A percentile compares a stretch with the other conserved stretches of the same genome.
These are phyloP conservation scores for Lumnitzera littorea DNA, from an alignment of 345 rosid genomes.

Conservation along the genomic window DNA sequence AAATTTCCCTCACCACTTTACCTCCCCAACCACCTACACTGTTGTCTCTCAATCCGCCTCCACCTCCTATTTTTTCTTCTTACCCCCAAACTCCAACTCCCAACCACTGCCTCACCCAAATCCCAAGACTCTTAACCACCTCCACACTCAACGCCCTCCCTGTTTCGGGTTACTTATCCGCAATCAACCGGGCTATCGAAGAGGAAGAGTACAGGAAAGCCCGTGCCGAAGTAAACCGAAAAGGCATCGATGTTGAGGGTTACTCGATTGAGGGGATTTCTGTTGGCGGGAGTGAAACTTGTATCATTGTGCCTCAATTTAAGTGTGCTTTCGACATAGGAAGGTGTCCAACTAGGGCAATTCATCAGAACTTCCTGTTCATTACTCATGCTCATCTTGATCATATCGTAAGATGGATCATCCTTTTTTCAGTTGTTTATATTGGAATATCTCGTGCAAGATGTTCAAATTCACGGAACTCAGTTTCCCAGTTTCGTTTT, in stretches of 20 bases:
- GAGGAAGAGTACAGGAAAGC: conserved; percentile 89
- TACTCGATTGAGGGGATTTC: conserved; percentile 76
- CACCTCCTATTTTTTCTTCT: conserved; percentile 2
- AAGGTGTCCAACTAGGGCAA: conserved; percentile 76
- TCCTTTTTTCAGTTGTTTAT: neutral
- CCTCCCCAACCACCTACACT: conserved; percentile 30
- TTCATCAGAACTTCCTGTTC: conserved; percentile 88
- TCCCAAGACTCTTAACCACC: conserved; percentile 3
- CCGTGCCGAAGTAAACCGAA: conserved; percentile 68
- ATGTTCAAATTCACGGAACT: neutral
- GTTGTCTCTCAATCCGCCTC: conserved; percentile 24
- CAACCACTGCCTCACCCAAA: conserved; percentile 23
- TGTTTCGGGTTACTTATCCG: conserved; percentile 46
- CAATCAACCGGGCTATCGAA: conserved; percentile 66
- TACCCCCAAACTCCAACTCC: conserved; percentile 24
- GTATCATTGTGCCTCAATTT: conserved; percentile 77
- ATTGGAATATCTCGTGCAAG: no score
- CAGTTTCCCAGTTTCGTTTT: neutral
- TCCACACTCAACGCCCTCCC: conserved; percentile 29
- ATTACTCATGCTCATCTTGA: conserved; percentile 95
- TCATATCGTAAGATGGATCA: conserved; percentile 53
- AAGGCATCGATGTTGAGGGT: conserved; percentile 69
- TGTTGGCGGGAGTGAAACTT: conserved; percentile 84
- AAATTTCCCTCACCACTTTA: conserved; percentile 22
- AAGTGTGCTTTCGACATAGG: conserved; percentile 96